These are phyloP conservation scores for Phytopythium litorale DNA, from an alignment of 352 stramenopile species.

Conservation along the genomic window DNA sequence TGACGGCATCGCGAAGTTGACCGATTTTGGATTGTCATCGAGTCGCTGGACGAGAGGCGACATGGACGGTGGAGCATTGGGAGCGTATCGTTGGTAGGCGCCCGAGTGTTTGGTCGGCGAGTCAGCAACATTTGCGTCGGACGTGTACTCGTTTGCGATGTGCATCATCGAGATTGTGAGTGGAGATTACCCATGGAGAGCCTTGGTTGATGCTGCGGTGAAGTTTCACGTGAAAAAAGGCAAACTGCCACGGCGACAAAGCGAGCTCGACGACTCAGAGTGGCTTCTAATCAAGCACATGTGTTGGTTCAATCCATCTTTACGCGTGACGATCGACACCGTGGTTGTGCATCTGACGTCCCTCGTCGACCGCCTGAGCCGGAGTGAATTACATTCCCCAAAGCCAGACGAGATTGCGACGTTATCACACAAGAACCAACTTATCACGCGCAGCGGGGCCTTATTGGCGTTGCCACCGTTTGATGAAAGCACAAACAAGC, in stretches of 20 bases:
- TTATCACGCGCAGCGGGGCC: neutral
- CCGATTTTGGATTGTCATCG: slow-evolving; percentile 18
- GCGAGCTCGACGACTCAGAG: neutral
- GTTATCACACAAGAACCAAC: too few species aligned
- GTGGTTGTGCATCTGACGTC: neutral
- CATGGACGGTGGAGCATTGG: neutral
- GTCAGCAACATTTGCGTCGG: neutral
- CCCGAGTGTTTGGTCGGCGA: slow-evolving; percentile 13
- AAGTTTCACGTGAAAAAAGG: neutral
- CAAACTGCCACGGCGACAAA: neutral
- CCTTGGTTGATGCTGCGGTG: neutral
- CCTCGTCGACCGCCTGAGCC: neutral
- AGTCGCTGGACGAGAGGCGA: neutral
- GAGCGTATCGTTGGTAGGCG: slow-evolving; percentile 28
- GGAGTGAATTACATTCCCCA: neutral
- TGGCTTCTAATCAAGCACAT: neutral
- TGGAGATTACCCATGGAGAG: slow-evolving; percentile 1
- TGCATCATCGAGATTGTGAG: slow-evolving; percentile 1
- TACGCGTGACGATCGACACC: neutral
- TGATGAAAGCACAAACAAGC: neutral
- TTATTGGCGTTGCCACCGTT: neutral
- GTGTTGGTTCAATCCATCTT: neutral
- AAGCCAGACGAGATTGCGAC: neutral
- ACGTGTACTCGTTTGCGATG: slow-evolving; percentile 6
- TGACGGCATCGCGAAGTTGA: slow-evolving; percentile 10